Evolutionary conservation across 2,329 filamentous ascomycete genomes (phyloP), one percentile per base, ranked within the genome.

Genomic region (Cytospora piceae): DNA sequence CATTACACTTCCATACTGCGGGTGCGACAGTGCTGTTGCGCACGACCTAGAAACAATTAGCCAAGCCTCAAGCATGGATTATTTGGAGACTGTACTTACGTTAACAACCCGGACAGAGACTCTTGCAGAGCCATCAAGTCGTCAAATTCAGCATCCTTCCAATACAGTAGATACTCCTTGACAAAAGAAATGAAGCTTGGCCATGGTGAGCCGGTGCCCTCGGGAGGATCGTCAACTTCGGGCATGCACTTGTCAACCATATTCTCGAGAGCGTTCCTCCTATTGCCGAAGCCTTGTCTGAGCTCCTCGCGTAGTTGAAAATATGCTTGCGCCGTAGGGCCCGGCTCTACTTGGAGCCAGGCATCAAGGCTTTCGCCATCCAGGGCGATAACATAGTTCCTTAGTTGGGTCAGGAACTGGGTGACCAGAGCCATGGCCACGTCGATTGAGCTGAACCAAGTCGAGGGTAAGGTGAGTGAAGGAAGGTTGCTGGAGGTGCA

Each of bases 1-100:
- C 71, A 97, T 87, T 72, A 97, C 85, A 34, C 90, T 85, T 37
- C 94, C 94, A 74, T 93, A 89, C 15, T 88, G 89, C 1, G 90
- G 87, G 72, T 97, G 90, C 8, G 88, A 87, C 57, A 97, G 86
- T 0, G 94, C 93, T 24, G 91, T 91, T 31, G 93, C 90, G 71
- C 91, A 95, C 71, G 93, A 90, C 73, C 92, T 94, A 63, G 24
- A 24, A 57, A 15, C 42, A 58, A 60, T 52, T 22, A 67, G 67
- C 20, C 11, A 63, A 17, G 8, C 17, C 9, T 14, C 32, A 7
- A 9, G 34, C 39, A 39, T 11, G n/a, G 15, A 5, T 22, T 39
- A 22, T 32, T 20, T 34, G 57, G 53, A 9, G 15, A 31, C 20
- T 51, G 34, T 55, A 80, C 89, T 73, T 81, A 94, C 90, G 91